Conservation (phyloP, 331 rosid species). For the Stylosanthes scabra region DNA sequence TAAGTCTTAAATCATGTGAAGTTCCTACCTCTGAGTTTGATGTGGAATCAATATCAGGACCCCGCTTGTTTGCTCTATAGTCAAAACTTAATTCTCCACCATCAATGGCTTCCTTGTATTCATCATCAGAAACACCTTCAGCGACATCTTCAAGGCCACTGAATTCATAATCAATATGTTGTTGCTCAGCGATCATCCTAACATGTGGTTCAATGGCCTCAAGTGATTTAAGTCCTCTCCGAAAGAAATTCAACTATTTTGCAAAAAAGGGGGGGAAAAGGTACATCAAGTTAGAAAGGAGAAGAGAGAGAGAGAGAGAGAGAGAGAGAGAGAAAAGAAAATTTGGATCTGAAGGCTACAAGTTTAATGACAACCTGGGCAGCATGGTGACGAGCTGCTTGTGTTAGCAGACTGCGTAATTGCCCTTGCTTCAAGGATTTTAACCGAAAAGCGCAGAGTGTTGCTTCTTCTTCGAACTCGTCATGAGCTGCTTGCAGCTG, state of each 20-base stretch:
- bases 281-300: slow-evolving; percentile 29
- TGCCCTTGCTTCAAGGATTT: slow-evolving; percentile 93
- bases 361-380: slow-evolving; percentile 67
- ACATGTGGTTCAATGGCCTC: slow-evolving; percentile 88
- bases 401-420: slow-evolving; percentile 88
- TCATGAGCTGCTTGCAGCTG: slow-evolving; percentile 75
- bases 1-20: slow-evolving; percentile 15
- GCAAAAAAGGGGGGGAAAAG: slow-evolving; percentile 25
- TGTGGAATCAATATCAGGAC: slow-evolving; percentile 53
- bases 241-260: slow-evolving; percentile 79
- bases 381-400: slow-evolving; percentile 93
- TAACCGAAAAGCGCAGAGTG: slow-evolving; percentile 73
- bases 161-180: slow-evolving; percentile 85
- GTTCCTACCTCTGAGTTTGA: slow-evolving; percentile 83
- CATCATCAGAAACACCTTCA: slow-evolving; percentile 51
- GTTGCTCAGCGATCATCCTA: slow-evolving; percentile 64
- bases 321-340: slow-evolving; percentile 22
- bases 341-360: slow-evolving; percentile 26
- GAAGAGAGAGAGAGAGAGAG: not conserved
- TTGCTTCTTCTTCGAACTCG: slow-evolving; percentile 79
- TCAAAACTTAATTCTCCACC: slow-evolving; percentile 83
- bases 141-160: slow-evolving; percentile 70
- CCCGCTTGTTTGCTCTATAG: slow-evolving; percentile 60
- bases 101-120: slow-evolving; percentile 52
- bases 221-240: slow-evolving; percentile 85